A percentile compares a stretch with the other conserved stretches of the same genome.
These are phyloP conservation scores for Cyberlindnera xylosilytica DNA, from an alignment of 805 yeast genomes.

Conservation along the genomic window DNA sequence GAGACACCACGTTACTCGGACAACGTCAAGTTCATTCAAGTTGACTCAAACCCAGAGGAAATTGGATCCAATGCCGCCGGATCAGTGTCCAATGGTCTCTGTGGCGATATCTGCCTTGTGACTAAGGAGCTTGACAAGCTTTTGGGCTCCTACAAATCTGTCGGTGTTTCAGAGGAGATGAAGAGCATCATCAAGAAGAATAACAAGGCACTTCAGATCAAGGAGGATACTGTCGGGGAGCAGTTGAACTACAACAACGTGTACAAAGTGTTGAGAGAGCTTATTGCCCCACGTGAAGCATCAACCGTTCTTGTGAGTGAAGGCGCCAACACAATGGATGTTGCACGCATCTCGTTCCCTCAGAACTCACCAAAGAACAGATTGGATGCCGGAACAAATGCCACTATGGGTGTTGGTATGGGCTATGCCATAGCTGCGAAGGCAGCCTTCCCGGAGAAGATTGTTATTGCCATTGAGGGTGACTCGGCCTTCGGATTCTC, in stretches of 20 bases:
- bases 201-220: slow-evolving; percentile 31
- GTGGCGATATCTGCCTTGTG: slow-evolving; percentile 51
- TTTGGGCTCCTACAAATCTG: slow-evolving; percentile 32
- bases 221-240: slow-evolving; percentile 27
- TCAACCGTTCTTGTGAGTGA: slow-evolving; percentile 51
- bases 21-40: slow-evolving; percentile 50
- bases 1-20: slow-evolving; percentile 48
- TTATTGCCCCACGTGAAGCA: slow-evolving; percentile 30
- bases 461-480: slow-evolving; percentile 62
- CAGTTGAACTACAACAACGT: slow-evolving; percentile 50
- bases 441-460: slow-evolving; percentile 38
- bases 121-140: slow-evolving; percentile 32
- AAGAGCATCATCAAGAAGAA: slow-evolving; percentile 29
- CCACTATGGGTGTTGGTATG: slow-evolving; percentile 74
- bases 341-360: slow-evolving; percentile 60
- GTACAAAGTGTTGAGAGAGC: slow-evolving; percentile 44
- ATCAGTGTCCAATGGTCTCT: slow-evolving; percentile 40
- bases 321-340: slow-evolving; percentile 80
- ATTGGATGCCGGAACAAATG: slow-evolving; percentile 72
- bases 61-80: slow-evolving; percentile 42
- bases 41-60: slow-evolving; percentile 52
- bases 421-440: slow-evolving; percentile 70
- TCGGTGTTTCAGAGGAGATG: slow-evolving; percentile 29
- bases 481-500: slow-evolving; percentile 79
- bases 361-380: slow-evolving; percentile 49